Base-by-base conservation (phyloP, 2,329 filamentous ascomycete species). In the Chaetothyriales sp. region DNA sequence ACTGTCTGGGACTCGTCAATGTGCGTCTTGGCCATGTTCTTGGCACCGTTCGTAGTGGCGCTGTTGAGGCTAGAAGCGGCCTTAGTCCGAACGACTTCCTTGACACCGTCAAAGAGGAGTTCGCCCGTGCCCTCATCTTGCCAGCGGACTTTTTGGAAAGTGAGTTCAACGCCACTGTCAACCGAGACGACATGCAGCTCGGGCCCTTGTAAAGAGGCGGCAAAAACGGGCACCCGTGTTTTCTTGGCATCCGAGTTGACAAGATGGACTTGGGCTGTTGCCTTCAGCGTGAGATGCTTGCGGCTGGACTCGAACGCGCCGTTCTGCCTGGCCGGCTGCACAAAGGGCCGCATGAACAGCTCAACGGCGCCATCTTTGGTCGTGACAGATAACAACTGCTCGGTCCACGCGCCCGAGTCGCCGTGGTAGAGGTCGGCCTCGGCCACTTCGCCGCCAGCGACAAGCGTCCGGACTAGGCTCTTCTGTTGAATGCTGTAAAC, bases 1-100 rank as follows among this genome's bases (percentile, higher is more conserved):
- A 76, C 70, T 9, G 77, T 70, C 51, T 70, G 73, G 29, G 77
- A 73, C 56, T 83, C 79, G 62, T 82, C 74, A 33, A 82, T 73
- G 43, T 74, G 71, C 53, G 68, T 71, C 57, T 74, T 73, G 44
- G 70, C 72, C 47, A 70, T 62, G 55, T 72, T 69, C 60, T 74
- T 76, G 20, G 71, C 66, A 22, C 76, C 75, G 60, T 78, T 81
- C 51, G 75, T 72, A 51, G 73, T 70, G 18, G 71, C 73, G 2
- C 73, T 71, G 49, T 66, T 65, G 44, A 75, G 61, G 10, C 66
- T 66, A 19, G 69, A 69, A 47, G 66, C 65, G 6, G 66, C 66
- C 57, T 70, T 75, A 46, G 62, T 66, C 54, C 68, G 70, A 15
- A 66, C 61, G n/a, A 76, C 64, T 45, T 71, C 69, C 55, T 69